Base-by-base conservation (phyloP, 768 basidiomycete species). In the Rhodotorula graminis region DNA sequence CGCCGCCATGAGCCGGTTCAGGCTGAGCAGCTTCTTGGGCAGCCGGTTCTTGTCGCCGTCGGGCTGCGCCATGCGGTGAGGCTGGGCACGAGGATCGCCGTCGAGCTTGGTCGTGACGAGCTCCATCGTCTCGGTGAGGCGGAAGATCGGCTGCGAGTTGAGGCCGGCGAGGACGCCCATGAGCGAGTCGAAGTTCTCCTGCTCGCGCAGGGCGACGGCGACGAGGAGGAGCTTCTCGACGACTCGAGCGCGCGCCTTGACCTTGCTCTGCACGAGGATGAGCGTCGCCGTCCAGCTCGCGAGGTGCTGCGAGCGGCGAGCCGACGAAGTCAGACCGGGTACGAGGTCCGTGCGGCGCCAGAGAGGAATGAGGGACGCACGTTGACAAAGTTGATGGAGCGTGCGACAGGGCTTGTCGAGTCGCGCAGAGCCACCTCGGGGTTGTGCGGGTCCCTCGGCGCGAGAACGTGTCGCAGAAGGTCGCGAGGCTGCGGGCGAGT, bases 111-210 rank as follows among this genome's bases (percentile, higher is more conserved):
- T 74, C 79, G 87, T 88, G 79, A 94, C 89, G 44, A 86, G 81
- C 66, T 90, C 88, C 83, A 91, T 87, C 0, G 91, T 89, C 76
- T 87, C 86, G 76, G 89, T 88, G 14, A 84, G 75, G 46, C 90
- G 90, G 61, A 88, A 85, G 74, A 89, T 88, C 0, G 89, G 89
- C 9, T 92, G 87, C 73, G 87, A 88, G 77, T 91, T 90, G 82
- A 98, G 90, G 10, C 93, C 95, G 42, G 92, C 91, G n/a, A 97
- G 88, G 76, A 97, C 88, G 18, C 93, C 92, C 58, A 92, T 92
- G 65, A 96, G 82, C 1, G 90, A 91, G 47, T 93, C 92, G 80
- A 96, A 98, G 80, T 99, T 97, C 81, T 95, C 93, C 59, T 91
- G 80, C 21, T 85, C 84, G 46, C 95, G 88, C 55, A 99, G 84